Evolutionary conservation across 2,329 filamentous ascomycete species (phyloP), one percentile per base, ranked within the genome.

Genomic region (Alternaria postmessia): DNA sequence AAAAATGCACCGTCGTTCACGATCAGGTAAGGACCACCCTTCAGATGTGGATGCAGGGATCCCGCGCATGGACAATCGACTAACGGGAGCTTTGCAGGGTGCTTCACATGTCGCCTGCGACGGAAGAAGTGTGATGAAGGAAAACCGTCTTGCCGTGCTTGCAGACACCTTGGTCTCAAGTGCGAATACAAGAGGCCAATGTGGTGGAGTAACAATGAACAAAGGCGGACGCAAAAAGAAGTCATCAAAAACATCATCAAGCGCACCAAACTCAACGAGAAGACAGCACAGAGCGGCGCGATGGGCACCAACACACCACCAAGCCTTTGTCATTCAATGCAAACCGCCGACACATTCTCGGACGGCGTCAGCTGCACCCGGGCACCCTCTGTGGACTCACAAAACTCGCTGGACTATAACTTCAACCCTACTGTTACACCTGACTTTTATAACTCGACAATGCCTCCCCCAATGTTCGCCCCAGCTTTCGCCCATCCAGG

Each of bases 241-340:
- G 84, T 90, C 69, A 96, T 99, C 85, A 99, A 99, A 86, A 90
- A 91, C 80, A 92, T 94, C 80, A 98, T 99, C 85, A 97, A 97
- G 88, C 88, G 90, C 77, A 98, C 95, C 77, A 98, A 98, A 87
- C 86, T 96, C 69, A 89, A 89, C 26, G 94, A 97, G 81, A 97
- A 97, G 87, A 85, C 87, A 53, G 85, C 88, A 53, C 81, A 85
- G 52, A 76, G 80, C 66, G 79, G 81, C 69, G 71, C 77, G 43
- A 79, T 82, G 63, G 81, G 80, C 74, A 78, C 78, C 64, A 85
- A 87, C 78, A 91, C 91, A 57, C 92, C 92, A 66, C 92, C 92
- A 65, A 89, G 90, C 67, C 85, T 95, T 57, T 92, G 91, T 72
- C 91, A 94, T 80, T 95, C 92, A 18, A 83, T 93, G 59, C 91